Percentiles rank a stretch among this genome's conserved stretches.
Evolutionary conservation across 23 red algal genomes (phyloP).

Genomic region (Gracilaria vermiculophylla): DNA sequence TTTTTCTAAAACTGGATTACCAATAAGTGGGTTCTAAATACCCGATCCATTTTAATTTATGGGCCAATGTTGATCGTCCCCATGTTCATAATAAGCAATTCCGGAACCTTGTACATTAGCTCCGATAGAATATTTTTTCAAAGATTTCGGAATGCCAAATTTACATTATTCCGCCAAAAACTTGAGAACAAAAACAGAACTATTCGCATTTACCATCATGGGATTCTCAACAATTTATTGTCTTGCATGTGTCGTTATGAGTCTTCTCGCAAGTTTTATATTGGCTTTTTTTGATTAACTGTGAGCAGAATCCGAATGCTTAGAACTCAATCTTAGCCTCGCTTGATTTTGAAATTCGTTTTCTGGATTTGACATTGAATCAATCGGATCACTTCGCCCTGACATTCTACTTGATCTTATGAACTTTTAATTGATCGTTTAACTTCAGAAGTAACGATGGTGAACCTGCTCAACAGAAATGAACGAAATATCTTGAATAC

Average conservation of each 20-base stretch:
- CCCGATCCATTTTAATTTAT: neutral
- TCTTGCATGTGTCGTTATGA: neutral
- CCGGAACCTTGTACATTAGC: neutral
- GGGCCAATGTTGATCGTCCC: neutral
- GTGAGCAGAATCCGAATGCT: no score
- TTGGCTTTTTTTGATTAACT: neutral
- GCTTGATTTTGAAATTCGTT: no score
- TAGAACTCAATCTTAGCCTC: no score
- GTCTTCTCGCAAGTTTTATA: neutral
- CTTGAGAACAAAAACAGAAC: conserved; percentile 24
- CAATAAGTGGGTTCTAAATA: neutral
- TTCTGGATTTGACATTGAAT: no score
- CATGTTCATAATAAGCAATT: neutral
- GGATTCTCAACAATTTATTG: neutral
- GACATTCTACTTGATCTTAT: no score
- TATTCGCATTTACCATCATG: neutral
- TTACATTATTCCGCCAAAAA: conserved; percentile 26
- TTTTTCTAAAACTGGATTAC: conserved; percentile 6
- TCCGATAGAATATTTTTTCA: conserved; percentile 24
- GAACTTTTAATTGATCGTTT: no score
- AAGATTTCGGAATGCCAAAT: neutral
- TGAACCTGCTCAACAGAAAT: no score
- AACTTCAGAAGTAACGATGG: no score
- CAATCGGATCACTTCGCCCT: no score
- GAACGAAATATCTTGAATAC: no score